Base-by-base conservation (phyloP, 2,329 filamentous ascomycete genomes). In the Fusarium scirpi region DNA sequence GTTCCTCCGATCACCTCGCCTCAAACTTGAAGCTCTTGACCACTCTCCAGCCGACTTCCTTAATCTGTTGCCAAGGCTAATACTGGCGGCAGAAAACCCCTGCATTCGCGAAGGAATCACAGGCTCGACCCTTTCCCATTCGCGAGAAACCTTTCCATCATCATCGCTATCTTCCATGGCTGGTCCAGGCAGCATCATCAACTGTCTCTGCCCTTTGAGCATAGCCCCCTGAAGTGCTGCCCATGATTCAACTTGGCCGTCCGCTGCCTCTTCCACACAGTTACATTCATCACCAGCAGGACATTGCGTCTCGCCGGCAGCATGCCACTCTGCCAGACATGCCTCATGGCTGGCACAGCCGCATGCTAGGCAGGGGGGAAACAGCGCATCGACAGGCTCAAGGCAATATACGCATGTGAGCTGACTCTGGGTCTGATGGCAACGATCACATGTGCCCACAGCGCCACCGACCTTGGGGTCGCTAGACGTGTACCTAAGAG, bases 241-340 rank as follows among this genome's bases (percentile, higher is more conserved):
- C 86, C 89, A 90, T 22, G 86, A 88, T 76, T 90, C 89, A 11
- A 90, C 85, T 43, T 88, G 82, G 2, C 87, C 88, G 48, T 81
- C 83, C 60, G 81, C 82, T 2, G 89, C 88, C 67, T 90, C 85
- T 16, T 85, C 82, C 0, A 85, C 82, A 71, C 89, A 91, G 62
- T 87, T 82, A 73, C 89, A 91, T 74, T 91, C 89, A 73, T 91
- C 89, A 2, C 89, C 89, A 0, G 87, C 89, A 1, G 89, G 87
- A 59, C 89, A 91, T 48, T 85, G 78, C 2, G 80, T 84, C 76
- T 89, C 87, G 24, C 86, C 86, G 8, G 84, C 83, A 9, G 81
- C 84, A 69, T 89, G 86, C 87, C 88, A 90, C 72, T 88, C 86
- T 4, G 82, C 83, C 18, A 89, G 81, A 67, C 89, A 91, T 11